A percentile compares a stretch with the other conserved stretches of the same genome.
Evolutionary conservation across 345 rosid species (phyloP).

Genomic region (Populus simonii): DNA sequence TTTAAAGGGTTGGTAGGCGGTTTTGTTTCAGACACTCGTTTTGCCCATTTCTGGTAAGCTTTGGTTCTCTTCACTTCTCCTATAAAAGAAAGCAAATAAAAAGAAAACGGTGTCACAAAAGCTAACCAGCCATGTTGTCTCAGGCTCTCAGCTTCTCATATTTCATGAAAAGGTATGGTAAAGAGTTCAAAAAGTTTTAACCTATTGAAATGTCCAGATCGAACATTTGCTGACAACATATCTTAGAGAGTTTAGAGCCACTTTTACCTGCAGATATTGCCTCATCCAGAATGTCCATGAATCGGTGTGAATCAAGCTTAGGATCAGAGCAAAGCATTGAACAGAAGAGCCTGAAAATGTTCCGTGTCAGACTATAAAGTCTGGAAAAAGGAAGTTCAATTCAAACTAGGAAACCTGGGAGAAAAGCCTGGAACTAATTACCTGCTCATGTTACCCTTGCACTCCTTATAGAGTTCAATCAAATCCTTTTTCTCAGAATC

Average conservation of each 20-base stretch:
- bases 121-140: background rate
- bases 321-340: slow-evolving; percentile 91
- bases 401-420: background rate
- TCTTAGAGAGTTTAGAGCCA: background rate
- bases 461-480: slow-evolving; percentile 60
- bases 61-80: slow-evolving; percentile 72
- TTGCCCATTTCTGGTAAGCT: slow-evolving; percentile 82
- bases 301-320: slow-evolving; percentile 87
- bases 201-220: background rate
- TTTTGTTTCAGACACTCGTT: slow-evolving; percentile 51
- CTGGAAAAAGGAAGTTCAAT: background rate
- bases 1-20: slow-evolving; percentile 66
- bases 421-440: slow-evolving; percentile 16
- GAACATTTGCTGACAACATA: background rate
- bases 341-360: slow-evolving; percentile 60
- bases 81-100: slow-evolving; percentile 17
- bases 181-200: no score
- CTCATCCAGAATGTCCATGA: slow-evolving; percentile 69
- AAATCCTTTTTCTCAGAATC: slow-evolving; percentile 88
- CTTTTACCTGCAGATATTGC: slow-evolving; percentile 61
- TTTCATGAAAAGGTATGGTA: background rate
- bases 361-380: background rate
- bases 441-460: slow-evolving; percentile 82
- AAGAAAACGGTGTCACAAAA: no score
- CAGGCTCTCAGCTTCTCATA: background rate